Evolutionary conservation across 164 flowering plant genomes (phyloP).

Genomic region (Paratinospora sagittata): DNA sequence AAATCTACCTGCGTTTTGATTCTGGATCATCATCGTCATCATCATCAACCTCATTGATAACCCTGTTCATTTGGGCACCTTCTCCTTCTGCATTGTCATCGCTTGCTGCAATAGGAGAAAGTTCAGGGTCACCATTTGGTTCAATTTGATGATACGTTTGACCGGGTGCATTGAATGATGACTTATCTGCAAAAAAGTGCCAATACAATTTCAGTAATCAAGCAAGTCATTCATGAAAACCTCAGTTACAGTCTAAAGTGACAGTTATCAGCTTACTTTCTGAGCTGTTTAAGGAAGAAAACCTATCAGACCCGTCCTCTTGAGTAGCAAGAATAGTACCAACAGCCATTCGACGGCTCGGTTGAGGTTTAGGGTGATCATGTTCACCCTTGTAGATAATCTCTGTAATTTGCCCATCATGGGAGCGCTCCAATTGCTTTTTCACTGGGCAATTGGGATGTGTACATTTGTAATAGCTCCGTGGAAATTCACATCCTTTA

Average conservation of each 20-base stretch:
- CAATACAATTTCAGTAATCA: neutral
- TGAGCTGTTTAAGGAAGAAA: slow-evolving; percentile 28
- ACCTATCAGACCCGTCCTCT: slow-evolving; percentile 53
- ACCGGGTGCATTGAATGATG: slow-evolving; percentile 24
- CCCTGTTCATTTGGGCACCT: slow-evolving; percentile 22
- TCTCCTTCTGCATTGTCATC: slow-evolving; percentile 40
- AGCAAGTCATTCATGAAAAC: neutral
- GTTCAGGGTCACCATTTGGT: slow-evolving; percentile 39
- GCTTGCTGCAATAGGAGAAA: slow-evolving; percentile 38
- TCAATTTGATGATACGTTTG: slow-evolving; percentile 28
- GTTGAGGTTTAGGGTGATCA: slow-evolving; percentile 85
- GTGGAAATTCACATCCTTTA: slow-evolving; percentile 73
- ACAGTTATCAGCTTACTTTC: slow-evolving; percentile 38
- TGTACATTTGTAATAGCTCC: slow-evolving; percentile 81
- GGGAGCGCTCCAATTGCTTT: slow-evolving; percentile 77
- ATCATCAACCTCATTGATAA: slow-evolving; percentile 44
- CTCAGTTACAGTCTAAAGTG: neutral
- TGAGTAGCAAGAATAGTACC: slow-evolving; percentile 45
- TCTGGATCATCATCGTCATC: slow-evolving; percentile 62
- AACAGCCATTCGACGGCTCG: slow-evolving; percentile 48
- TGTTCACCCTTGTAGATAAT: slow-evolving; percentile 74
- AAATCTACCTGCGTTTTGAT: slow-evolving; percentile 20
- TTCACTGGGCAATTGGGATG: slow-evolving; percentile 87
- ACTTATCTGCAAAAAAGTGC: slow-evolving; percentile 26
- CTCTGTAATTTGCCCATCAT: slow-evolving; percentile 72